A percentile compares a stretch with the other conserved stretches of the same genome.
Evolutionary conservation across 306 rosid genomes (phyloP).

Genomic region (Trifolium repens): DNA sequence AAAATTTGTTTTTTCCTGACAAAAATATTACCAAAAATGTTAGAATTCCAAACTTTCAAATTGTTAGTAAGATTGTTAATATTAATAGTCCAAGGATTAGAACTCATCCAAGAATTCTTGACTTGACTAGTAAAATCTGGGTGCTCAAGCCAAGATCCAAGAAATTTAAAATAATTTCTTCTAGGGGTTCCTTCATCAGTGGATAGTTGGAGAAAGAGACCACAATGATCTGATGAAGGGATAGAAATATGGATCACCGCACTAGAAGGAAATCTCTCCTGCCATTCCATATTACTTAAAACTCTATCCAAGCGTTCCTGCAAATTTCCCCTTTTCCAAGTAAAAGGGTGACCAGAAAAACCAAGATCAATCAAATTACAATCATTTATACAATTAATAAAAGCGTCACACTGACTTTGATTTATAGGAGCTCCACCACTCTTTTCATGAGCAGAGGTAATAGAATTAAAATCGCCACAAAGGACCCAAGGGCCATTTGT

Average conservation of each 20-base stretch:
- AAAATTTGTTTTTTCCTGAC: too few species aligned
- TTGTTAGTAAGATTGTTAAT: too few species aligned
- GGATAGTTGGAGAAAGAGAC: too few species aligned
- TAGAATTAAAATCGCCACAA: not conserved
- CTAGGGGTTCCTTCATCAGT: too few species aligned
- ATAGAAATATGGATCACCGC: not conserved
- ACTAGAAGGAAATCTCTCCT: not conserved
- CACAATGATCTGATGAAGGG: not conserved
- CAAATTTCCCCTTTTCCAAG: not conserved
- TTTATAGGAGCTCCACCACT: not conserved
- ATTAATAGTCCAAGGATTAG: too few species aligned
- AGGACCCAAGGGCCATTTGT: not conserved
- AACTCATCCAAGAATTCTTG: too few species aligned
- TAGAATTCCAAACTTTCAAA: too few species aligned
- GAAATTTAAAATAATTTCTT: too few species aligned
- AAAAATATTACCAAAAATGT: too few species aligned
- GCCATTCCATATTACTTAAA: not conserved
- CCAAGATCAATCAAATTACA: not conserved
- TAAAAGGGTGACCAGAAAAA: not conserved
- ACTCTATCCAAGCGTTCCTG: not conserved
- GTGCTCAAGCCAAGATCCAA: too few species aligned
- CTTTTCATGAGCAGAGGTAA: not conserved
- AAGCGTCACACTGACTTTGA: not conserved
- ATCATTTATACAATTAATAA: not conserved
- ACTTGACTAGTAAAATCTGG: too few species aligned